Percentiles rank a stretch among this genome's conserved stretches.
These are phyloP conservation scores for Suhomyces taliae DNA, from an alignment of 1,139 yeast genomes.

Conservation along the genomic window DNA sequence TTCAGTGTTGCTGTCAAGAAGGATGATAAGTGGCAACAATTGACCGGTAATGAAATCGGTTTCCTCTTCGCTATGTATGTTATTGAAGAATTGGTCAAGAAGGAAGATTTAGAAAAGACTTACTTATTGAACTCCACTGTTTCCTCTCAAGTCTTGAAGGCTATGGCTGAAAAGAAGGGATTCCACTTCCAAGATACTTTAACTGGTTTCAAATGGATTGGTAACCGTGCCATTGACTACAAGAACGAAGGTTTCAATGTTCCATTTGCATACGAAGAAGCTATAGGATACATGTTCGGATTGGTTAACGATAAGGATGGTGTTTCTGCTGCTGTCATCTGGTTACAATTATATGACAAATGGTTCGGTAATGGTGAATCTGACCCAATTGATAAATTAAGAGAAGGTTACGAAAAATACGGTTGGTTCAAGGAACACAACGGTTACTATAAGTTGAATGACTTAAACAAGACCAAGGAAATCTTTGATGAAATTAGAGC, in stretches of 20 bases:
- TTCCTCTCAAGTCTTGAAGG: slow-evolving; percentile 75
- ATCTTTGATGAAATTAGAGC: slow-evolving; percentile 56
- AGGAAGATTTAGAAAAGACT: slow-evolving; percentile 33
- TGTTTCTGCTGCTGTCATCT: slow-evolving; percentile 75
- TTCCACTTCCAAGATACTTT: slow-evolving; percentile 76
- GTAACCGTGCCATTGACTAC: slow-evolving; percentile 78
- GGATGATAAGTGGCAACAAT: slow-evolving; percentile 63
- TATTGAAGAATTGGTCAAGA: slow-evolving; percentile 37
- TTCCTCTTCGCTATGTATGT: slow-evolving; percentile 72
- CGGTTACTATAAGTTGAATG: slow-evolving; percentile 75
- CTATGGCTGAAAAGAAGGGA: slow-evolving; percentile 64
- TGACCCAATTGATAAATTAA: slow-evolving; percentile 50
- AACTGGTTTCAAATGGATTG: slow-evolving; percentile 98
- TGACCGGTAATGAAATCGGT: slow-evolving; percentile 92
- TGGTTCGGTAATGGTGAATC: slow-evolving; percentile 40
- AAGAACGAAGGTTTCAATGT: slow-evolving; percentile 64
- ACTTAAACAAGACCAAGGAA: slow-evolving; percentile 47
- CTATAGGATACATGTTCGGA: slow-evolving; percentile 90
- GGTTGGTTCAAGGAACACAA: slow-evolving; percentile 86
- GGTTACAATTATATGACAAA: slow-evolving; percentile 64
- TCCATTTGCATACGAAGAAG: slow-evolving; percentile 94
- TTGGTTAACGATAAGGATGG: slow-evolving; percentile 95
- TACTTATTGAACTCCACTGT: slow-evolving; percentile 87
- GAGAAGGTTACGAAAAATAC: slow-evolving; percentile 58
- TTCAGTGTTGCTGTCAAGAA: slow-evolving; percentile 71